Conservation (phyloP, 495 filamentous ascomycete genomes). For the Cetradonia linearis region DNA sequence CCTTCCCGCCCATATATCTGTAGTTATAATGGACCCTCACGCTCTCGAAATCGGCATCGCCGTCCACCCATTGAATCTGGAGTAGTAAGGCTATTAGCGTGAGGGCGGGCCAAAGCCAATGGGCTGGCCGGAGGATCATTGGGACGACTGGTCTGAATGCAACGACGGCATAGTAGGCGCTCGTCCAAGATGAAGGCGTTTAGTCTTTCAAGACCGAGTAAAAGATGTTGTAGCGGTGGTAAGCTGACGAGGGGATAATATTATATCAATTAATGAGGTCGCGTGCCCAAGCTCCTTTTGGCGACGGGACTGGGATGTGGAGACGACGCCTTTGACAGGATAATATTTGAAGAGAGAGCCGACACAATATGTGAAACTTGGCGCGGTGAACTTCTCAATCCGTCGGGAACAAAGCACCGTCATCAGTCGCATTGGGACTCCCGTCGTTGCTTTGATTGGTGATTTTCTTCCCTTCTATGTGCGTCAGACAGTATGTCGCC, state of each 20-base stretch:
- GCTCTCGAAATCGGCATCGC: conserved; percentile 34
- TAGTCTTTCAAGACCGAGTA: not conserved
- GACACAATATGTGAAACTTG: not conserved
- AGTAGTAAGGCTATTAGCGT: conserved; percentile 9
- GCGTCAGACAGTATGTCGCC: not conserved
- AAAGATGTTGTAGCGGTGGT: not conserved
- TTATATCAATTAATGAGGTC: not conserved
- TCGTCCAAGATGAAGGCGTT: not conserved
- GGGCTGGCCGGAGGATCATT: conserved; percentile 14
- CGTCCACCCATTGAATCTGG: conserved; percentile 3
- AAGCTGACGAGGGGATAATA: not conserved
- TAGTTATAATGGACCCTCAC: conserved; percentile 33
- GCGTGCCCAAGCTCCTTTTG: conserved; percentile 5
- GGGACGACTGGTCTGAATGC: not conserved
- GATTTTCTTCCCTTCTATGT: not conserved
- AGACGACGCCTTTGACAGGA: not conserved
- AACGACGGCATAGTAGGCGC: conserved; percentile 5
- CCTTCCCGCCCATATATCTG: conserved; percentile 40
- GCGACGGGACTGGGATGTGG: no score
- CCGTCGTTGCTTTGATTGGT: not conserved
- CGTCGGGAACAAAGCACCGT: conserved; percentile 7
- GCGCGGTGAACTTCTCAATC: not conserved
- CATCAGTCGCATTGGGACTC: not conserved
- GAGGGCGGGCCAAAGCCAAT: conserved; percentile 12
- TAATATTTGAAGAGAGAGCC: not conserved